phyloP scores from a whole-genome alignment of 306 rosid species.

The Cicer pinnatifidum region DNA sequence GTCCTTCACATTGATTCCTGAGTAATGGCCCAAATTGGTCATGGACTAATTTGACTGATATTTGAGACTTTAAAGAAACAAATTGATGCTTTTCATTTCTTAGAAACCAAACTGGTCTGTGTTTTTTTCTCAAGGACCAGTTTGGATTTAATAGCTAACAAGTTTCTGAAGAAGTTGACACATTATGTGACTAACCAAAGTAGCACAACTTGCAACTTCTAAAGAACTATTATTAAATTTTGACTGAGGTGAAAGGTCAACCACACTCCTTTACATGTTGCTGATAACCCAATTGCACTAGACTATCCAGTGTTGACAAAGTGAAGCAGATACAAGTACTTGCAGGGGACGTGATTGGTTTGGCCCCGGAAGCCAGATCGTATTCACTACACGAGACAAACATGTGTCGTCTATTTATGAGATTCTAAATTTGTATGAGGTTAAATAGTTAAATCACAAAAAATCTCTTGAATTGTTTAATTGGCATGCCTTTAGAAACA shows the following conservation, averaged over 20 bases:
- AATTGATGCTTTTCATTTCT: no score
- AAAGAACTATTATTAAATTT: no score
- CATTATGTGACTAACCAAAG: no score
- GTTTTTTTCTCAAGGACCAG: no score
- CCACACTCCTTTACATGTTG: slow-evolving; percentile 1
- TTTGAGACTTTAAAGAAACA: no score
- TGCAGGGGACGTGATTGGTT: slow-evolving; percentile 27
- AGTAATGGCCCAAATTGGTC: no score
- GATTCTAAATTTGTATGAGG: background rate
- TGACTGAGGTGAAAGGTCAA: background rate
- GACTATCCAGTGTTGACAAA: slow-evolving; percentile 9
- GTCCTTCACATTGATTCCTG: no score
- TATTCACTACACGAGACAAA: slow-evolving; percentile 21
- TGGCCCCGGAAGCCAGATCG: slow-evolving; percentile 6
- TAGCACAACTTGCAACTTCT: no score
- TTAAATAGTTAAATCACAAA: slow-evolving; percentile 5
- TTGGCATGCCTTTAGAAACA: slow-evolving; percentile 23
- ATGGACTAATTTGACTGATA: no score
- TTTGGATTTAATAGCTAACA: no score
- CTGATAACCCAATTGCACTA: slow-evolving; percentile 19
- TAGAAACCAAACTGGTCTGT: no score
- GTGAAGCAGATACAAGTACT: slow-evolving; percentile 1
- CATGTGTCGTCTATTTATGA: slow-evolving; percentile 1
- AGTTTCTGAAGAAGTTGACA: no score
- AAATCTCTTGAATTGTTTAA: slow-evolving; percentile 24